These are phyloP conservation scores for Ploettnerulaceae sp. DNA, from an alignment of 2,329 filamentous ascomycete genomes.

Conservation along the genomic window DNA sequence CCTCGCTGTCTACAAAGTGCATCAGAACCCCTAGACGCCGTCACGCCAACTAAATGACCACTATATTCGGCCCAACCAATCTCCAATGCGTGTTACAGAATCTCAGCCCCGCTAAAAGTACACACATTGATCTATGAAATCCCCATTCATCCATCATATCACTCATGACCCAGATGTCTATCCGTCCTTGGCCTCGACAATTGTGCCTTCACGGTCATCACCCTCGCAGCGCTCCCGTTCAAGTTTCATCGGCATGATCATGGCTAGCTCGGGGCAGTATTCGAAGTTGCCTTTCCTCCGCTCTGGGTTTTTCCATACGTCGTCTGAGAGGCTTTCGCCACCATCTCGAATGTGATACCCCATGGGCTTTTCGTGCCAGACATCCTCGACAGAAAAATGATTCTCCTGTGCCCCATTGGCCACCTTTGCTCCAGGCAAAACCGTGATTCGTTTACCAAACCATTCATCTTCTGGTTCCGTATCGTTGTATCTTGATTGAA, in stretches of 20 bases:
- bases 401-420: slow-evolving; percentile 37
- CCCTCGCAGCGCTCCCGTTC: slow-evolving; percentile 43
- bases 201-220: slow-evolving; percentile 27
- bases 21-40: slow-evolving; percentile 2
- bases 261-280: slow-evolving; percentile 52
- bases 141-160: neutral
- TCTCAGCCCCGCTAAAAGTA: slow-evolving; percentile 16
- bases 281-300: slow-evolving; percentile 46
- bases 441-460: slow-evolving; percentile 46
- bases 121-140: slow-evolving; percentile 12
- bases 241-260: slow-evolving; percentile 54
- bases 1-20: neutral
- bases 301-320: slow-evolving; percentile 43
- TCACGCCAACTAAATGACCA: slow-evolving; percentile 7
- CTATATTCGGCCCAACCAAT: slow-evolving; percentile 7
- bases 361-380: slow-evolving; percentile 47
- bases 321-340: slow-evolving; percentile 38
- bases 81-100: slow-evolving; percentile 2
- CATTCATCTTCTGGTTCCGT: slow-evolving; percentile 51
- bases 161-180: neutral
- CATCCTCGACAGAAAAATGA: slow-evolving; percentile 46
- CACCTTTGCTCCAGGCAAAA: slow-evolving; percentile 45
- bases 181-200: slow-evolving; percentile 11
- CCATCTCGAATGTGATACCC: slow-evolving; percentile 49
- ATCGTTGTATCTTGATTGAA: slow-evolving; percentile 47